These are phyloP conservation scores for Syzygium aqueum DNA, from an alignment of 345 rosid species.

Conservation along the genomic window DNA sequence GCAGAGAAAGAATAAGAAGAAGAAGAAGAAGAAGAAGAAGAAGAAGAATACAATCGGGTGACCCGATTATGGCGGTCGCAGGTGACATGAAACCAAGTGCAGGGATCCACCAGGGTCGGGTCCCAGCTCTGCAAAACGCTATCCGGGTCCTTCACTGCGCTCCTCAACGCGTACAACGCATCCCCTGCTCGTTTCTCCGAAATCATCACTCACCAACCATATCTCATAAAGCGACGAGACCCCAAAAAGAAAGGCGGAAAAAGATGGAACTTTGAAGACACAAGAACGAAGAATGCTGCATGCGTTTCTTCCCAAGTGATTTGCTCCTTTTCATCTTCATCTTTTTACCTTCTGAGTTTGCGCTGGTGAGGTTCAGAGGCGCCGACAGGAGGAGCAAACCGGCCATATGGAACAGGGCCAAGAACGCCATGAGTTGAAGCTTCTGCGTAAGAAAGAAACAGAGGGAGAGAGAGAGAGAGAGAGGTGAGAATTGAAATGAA, in stretches of 20 bases:
- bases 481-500: not conserved
- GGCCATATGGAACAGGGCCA: not conserved
- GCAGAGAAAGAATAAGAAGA: not conserved
- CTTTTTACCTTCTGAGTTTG: not conserved
- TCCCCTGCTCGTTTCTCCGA: slow-evolving; percentile 30
- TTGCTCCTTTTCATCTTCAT: not conserved
- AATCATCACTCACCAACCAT: not conserved
- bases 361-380: not conserved
- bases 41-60: slow-evolving; percentile 39
- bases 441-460: not conserved
- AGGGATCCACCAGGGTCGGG: slow-evolving; percentile 64
- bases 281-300: not conserved
- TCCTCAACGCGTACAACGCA: slow-evolving; percentile 51
- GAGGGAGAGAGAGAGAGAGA: not conserved
- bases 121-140: slow-evolving; percentile 64
- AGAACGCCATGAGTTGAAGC: not conserved
- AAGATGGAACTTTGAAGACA: not conserved
- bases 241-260: not conserved
- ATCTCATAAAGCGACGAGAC: not conserved
- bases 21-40: too few relatives aligned
- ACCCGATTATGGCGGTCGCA: slow-evolving; percentile 46
- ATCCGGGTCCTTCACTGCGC: slow-evolving; percentile 55
- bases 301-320: not conserved
- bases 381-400: not conserved
- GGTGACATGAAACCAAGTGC: slow-evolving; percentile 73